Evolutionary conservation across 768 basidiomycete genomes (phyloP), one percentile per base, ranked within the genome.

Genomic region (Tremella yokohamensis): DNA sequence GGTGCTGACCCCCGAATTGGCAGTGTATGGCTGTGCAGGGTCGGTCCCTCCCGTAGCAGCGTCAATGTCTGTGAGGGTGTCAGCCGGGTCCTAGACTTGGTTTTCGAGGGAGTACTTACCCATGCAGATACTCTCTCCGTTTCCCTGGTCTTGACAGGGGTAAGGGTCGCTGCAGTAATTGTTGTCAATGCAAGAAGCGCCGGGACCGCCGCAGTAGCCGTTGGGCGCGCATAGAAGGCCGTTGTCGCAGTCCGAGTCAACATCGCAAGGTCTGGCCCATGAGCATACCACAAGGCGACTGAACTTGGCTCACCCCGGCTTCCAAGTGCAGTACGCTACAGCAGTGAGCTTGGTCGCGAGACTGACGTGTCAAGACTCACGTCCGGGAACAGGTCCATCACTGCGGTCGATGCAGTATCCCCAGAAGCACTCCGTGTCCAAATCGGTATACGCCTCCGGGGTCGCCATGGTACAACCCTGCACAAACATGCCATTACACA

Each of bases 291-390:
- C n/a, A n/a, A n/a, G n/a, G n/a, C n/a, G n/a, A n/a, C n/a, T n/a
- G n/a, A n/a, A n/a, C n/a, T n/a, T n/a, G n/a, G n/a, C 29, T 34
- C 29, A 34, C 29, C 55, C 55, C 13, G 55, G 55, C 26, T 37
- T 56, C 55, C 55, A 56, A 34, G 55, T 56, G 37, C 55, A 56
- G 34, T 56, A 56, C 6, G 15, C 55, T 56, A 49, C 12, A 18
- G 38, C 26, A 15, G 6, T 53, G 7, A n/a, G 8, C 3, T 12
- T 53, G 6, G 29, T 22, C 3, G 45, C 8, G 8, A 11, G 18
- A 3, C 15, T 11, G 15, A 15, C 24, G n/a, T 1, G 16, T 50
- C 49, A n/a, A 18, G 15, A 44, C 2, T 38, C 47, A 38, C 16
- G 12, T 26, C 45, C 19, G 40, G n/a, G 52, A 38, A 34, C 29